Evolutionary conservation across 495 filamentous ascomycete species (phyloP).

Genomic region (Penicillium riverlandense): DNA sequence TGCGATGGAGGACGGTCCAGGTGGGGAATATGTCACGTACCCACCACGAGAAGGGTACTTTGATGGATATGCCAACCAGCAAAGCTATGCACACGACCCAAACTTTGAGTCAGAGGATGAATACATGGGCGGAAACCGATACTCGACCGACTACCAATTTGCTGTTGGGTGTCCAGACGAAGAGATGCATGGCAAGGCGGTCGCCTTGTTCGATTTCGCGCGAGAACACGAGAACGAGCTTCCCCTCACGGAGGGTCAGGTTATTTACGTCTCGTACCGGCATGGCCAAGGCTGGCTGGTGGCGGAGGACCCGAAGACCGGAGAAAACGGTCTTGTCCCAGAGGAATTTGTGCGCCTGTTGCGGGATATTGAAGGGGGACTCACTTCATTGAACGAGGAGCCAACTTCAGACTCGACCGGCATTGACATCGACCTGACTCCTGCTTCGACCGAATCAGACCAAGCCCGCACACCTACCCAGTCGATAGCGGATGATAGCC

Average conservation of each 20-base stretch:
- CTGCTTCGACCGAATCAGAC: slow-evolving; percentile 26
- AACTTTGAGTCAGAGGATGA: slow-evolving; percentile 57
- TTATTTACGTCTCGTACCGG: slow-evolving; percentile 92
- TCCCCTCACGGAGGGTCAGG: slow-evolving; percentile 85
- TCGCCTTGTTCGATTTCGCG: slow-evolving; percentile 90
- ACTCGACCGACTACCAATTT: slow-evolving; percentile 86
- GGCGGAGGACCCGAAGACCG: slow-evolving; percentile 90
- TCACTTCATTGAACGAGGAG: slow-evolving; percentile 42
- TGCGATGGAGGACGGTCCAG: slow-evolving; percentile 57
- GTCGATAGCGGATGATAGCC: slow-evolving; percentile 6
- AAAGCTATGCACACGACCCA: slow-evolving; percentile 42
- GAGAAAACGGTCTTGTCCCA: slow-evolving; percentile 81
- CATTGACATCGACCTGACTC: slow-evolving; percentile 16
- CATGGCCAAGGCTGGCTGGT: slow-evolving; percentile 97
- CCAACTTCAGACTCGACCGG: slow-evolving; percentile 17
- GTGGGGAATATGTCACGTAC: slow-evolving; percentile 76
- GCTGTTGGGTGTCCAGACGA: slow-evolving; percentile 93
- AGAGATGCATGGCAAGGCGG: slow-evolving; percentile 95
- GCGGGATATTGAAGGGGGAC: slow-evolving; percentile 76
- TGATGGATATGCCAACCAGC: slow-evolving; percentile 42
- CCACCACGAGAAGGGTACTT: slow-evolving; percentile 58
- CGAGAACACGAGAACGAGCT: slow-evolving; percentile 96
- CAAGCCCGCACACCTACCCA: slow-evolving; percentile 24
- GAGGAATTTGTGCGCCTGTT: slow-evolving; percentile 94
- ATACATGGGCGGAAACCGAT: slow-evolving; percentile 54